A percentile compares a stretch with the other conserved stretches of the same genome.
Evolutionary conservation across 768 basidiomycete genomes (phyloP).

Genomic region (Russula griseocarnosa): DNA sequence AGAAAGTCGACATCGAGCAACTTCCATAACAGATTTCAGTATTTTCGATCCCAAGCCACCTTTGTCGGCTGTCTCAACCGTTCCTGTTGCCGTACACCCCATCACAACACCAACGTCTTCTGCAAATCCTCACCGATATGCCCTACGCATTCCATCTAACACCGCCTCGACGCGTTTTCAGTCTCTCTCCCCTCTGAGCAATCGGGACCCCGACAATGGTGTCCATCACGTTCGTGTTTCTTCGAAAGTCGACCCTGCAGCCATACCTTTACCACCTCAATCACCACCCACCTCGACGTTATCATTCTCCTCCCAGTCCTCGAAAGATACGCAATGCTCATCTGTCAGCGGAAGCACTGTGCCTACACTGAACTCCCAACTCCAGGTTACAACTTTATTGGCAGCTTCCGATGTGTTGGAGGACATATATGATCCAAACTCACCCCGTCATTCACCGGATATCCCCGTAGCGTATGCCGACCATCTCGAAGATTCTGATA

Average conservation of each 20-base stretch:
- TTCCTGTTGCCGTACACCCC: conserved; percentile 38
- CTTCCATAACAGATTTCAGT: conserved; percentile 36
- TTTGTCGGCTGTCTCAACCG: conserved; percentile 23
- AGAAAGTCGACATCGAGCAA: conserved; percentile 30
- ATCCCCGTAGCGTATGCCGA: conserved; percentile 1
- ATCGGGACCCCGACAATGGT: conserved; percentile 34
- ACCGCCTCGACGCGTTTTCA: conserved; percentile 25
- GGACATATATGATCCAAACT: conserved; percentile 10
- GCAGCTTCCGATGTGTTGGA: conserved; percentile 8
- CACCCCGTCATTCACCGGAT: conserved; percentile 8
- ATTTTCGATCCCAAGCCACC: conserved; percentile 28
- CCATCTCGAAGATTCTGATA: conserved; percentile 38
- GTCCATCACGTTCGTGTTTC: conserved; percentile 32
- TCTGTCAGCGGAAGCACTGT: conserved; percentile 38
- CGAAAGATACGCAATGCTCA: conserved; percentile 40
- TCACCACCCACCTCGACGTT: conserved; percentile 69
- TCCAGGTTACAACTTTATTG: conserved; percentile 31
- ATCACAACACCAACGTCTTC: conserved; percentile 54
- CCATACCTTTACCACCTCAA: conserved; percentile 59
- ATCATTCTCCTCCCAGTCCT: conserved; percentile 70
- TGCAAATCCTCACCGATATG: conserved; percentile 53
- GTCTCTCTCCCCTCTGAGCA: conserved; percentile 28
- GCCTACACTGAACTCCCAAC: conserved; percentile 43
- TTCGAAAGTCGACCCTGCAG: conserved; percentile 50
- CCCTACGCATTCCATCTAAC: conserved; percentile 11